A percentile compares a stretch with the other conserved stretches of the same genome.
These are phyloP conservation scores for Beta macrorhiza DNA, from an alignment of 179 eudicot species.

Conservation along the genomic window DNA sequence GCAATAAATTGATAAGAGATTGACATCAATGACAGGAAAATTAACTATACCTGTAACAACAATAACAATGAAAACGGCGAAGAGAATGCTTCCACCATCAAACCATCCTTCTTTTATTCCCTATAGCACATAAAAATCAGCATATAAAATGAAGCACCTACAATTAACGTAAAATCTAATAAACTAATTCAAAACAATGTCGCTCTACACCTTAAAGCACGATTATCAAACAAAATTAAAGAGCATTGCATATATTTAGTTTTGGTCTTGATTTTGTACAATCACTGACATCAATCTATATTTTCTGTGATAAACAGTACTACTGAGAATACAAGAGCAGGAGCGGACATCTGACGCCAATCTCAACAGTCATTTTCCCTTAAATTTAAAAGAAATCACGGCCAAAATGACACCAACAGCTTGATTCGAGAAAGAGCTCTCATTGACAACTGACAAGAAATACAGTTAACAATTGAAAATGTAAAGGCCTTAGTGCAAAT, in stretches of 20 bases:
- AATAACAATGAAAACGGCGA: constrained; percentile 86
- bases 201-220: no score
- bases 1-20: neutral
- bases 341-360: neutral
- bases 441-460: neutral
- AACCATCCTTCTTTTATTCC: constrained; percentile 95
- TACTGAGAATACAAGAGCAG: neutral
- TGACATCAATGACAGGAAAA: neutral
- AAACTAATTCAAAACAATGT: neutral
- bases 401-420: neutral
- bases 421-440: neutral
- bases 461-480: neutral
- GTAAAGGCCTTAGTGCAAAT: neutral
- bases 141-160: neutral
- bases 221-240: no score
- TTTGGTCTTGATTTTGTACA: no score
- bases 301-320: no score
- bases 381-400: neutral
- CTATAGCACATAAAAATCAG: constrained; percentile 29
- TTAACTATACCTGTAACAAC: constrained; percentile 65
- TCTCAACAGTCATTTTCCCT: neutral
- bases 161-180: neutral
- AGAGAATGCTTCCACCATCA: constrained; percentile 95
- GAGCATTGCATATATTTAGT: no score
- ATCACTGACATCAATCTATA: no score